Conservation (phyloP, 2,329 filamentous ascomycete species). For the Arachnopeziza araneosa region DNA sequence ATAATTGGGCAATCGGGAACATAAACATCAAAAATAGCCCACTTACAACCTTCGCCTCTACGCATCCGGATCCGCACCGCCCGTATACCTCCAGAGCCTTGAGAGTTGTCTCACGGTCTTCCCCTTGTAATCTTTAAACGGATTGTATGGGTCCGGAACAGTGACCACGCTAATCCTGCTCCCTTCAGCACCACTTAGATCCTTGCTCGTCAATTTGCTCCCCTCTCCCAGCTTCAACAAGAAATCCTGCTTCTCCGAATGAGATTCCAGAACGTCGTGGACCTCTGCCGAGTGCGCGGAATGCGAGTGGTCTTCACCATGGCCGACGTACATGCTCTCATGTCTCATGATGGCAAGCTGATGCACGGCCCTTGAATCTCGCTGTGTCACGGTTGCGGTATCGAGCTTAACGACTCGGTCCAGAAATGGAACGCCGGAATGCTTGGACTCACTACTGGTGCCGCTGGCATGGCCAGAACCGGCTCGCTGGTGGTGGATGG, state of each 20-base stretch:
- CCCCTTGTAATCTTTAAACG: neutral
- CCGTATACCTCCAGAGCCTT: constrained; percentile 57
- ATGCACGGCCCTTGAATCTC: constrained; percentile 23
- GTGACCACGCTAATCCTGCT: neutral
- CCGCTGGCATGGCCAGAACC: constrained; percentile 17
- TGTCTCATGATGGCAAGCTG: constrained; percentile 40
- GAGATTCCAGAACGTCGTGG: constrained; percentile 5
- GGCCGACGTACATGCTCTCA: constrained; percentile 37
- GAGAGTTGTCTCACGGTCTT: constrained; percentile 56
- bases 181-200: constrained; percentile 1
- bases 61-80: constrained; percentile 36
- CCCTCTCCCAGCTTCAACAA: neutral
- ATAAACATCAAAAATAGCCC: too few species aligned
- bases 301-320: neutral
- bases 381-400: neutral
- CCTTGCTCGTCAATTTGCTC: neutral
- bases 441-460: constrained; percentile 20
- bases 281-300: constrained; percentile 7
- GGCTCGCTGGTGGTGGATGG: constrained; percentile 15
- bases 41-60: neutral
- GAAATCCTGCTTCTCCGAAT: constrained; percentile 22
- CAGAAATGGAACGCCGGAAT: constrained; percentile 21
- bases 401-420: neutral
- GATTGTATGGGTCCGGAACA: neutral
- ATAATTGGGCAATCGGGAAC: too few species aligned